Evolutionary conservation across 768 basidiomycete genomes (phyloP), one percentile per base, ranked within the genome.

Genomic region (Xerocomellus intermedius): DNA sequence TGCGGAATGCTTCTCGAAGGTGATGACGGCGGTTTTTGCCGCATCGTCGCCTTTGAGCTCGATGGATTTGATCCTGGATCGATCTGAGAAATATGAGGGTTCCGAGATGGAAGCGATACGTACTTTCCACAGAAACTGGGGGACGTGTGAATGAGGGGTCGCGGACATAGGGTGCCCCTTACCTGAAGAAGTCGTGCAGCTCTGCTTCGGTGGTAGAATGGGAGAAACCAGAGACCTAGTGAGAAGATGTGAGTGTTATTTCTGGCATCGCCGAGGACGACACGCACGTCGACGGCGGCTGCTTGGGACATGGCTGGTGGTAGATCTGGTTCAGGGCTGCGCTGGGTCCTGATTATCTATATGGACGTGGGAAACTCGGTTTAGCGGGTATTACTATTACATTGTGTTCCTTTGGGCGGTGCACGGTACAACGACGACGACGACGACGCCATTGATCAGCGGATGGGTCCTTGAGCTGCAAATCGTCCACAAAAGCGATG

Each of bases 71-170:
- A 94, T 92, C 65, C 86, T 91, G 61, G 5, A 39, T 9, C 6
- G 17, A 3, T 37, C 54, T 54, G 55, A 66, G 60, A 22, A 24
- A 32, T 4, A 14, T 21, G 6, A 17, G 39, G 21, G 14, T 19
- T n/a, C 41, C 1, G 24, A n/a, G 39, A 30, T 3, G 30, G 9
- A 38, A 28, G 17, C 6, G 35, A 16, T 5, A 65, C 82, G 65
- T 65, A 86, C 86, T 83, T 87, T 76, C 94, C 94, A 67, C 94
- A 97, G 75, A 96, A 97, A 3, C 89, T 91, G 51, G 38, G 57
- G 8, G 33, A 37, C 35, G 39, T 24, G 47, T 48, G 49, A 57
- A 48, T 19, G 35, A 54, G 45, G 30, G 52, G 32, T 39, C 48
- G 24, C 22, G 22, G 24, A 37, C 10, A 48, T 21, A 33, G n/a